Conservation (phyloP, 352 stramenopile genomes). For the Phytophthora aleatoria region DNA sequence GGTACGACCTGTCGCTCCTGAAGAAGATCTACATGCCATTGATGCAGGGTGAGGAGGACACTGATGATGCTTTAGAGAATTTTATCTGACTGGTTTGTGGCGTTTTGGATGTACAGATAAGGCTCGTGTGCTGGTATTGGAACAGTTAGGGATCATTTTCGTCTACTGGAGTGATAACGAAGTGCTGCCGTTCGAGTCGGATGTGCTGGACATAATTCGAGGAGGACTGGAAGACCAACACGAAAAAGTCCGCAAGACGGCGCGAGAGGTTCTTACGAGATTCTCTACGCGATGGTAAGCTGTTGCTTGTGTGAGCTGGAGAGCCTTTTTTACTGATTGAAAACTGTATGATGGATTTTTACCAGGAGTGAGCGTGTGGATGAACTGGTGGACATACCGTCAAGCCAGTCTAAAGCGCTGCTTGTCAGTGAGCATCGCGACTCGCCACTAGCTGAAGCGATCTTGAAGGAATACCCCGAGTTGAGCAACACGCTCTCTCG, state of each 20-base stretch:
- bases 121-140: constrained; percentile 53
- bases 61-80: background rate
- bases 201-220: constrained; percentile 59
- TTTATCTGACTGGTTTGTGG: constrained; percentile 6
- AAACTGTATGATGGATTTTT: constrained; percentile 1
- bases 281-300: constrained; percentile 59
- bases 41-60: constrained; percentile 42
- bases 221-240: constrained; percentile 54
- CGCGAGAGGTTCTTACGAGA: constrained; percentile 51
- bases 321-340: constrained; percentile 2
- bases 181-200: constrained; percentile 44
- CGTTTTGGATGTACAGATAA: constrained; percentile 41
- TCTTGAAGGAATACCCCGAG: constrained; percentile 48
- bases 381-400: constrained; percentile 55
- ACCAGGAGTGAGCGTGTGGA: constrained; percentile 53
- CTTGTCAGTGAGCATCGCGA: constrained; percentile 57
- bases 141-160: constrained; percentile 63
- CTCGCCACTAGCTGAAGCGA: constrained; percentile 45
- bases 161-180: constrained; percentile 59
- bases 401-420: constrained; percentile 36
- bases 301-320: background rate
- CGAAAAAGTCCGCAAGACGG: constrained; percentile 41
- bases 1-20: constrained; percentile 64
- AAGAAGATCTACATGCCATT: constrained; percentile 48
- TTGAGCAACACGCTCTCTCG: constrained; percentile 23